phyloP scores from a whole-genome alignment of 371 early-diverging fungal genomes.

The Mucor sp. region DNA sequence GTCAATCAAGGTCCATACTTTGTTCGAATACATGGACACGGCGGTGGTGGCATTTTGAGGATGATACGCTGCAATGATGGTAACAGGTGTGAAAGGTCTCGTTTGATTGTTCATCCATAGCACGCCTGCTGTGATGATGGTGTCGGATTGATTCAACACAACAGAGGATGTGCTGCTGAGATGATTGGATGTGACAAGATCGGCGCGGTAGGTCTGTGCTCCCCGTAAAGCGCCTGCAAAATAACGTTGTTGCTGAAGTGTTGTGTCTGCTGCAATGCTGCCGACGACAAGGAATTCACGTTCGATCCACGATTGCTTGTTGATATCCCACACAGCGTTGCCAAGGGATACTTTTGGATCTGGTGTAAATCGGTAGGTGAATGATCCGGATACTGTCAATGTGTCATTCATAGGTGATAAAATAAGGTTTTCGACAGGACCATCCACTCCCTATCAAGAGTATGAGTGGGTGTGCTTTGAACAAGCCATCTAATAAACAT shows the following conservation, averaged over 20 bases:
- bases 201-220: conserved; percentile 40
- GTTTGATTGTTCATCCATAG: neutral
- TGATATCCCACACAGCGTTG: conserved; percentile 24
- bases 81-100: neutral
- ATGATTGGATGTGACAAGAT: conserved; percentile 10
- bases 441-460: conserved; percentile 32
- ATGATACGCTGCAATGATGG: conserved; percentile 2
- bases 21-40: conserved; percentile 21
- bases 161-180: neutral
- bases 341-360: neutral
- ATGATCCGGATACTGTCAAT: conserved; percentile 34
- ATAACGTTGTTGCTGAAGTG: neutral
- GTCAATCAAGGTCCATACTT: conserved; percentile 25
- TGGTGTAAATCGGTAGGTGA: neutral
- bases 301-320: conserved; percentile 29
- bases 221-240: conserved; percentile 24
- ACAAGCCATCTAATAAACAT: too few relatives aligned
- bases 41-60: neutral
- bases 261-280: neutral
- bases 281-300: conserved; percentile 30
- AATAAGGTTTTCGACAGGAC: conserved; percentile 28
- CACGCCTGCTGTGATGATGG: conserved; percentile 12
- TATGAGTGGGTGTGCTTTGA: neutral
- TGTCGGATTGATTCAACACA: neutral
- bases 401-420: conserved; percentile 20